Evolutionary conservation across 352 stramenopile species (phyloP), one percentile per base, ranked within the genome.

Genomic region (Phytophthora gonapodyides): DNA sequence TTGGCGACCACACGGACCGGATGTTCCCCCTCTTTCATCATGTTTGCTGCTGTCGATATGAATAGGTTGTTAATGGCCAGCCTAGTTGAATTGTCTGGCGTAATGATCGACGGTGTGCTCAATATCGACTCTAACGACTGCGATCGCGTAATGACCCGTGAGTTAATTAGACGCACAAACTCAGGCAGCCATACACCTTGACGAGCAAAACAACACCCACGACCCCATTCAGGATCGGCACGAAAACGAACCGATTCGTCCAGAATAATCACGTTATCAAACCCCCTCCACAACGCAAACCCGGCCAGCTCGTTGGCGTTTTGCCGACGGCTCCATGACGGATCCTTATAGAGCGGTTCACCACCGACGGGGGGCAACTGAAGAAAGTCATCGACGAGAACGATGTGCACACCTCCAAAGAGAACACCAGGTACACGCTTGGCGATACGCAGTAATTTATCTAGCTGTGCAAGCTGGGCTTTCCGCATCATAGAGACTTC

Each of bases 401-500:
- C 12, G 0, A 52, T 12, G 24, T 52, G 45, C n/a, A 52, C 36
- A 5, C 45, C 45, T 6, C 45, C 45, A 17, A 52, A 52, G 15
- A 24, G 8, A 51, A 51, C 44, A 35, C 21, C n/a, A n/a, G 27
- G 2, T 15, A 52, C 11, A 12, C 45, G 16, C 31, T 52, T 52
- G 2, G 3, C 19, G 8, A 21, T 40, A n/a, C 24, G 27, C 5
- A 52, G 12, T 4, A 52, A 9, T 40, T 37, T 34, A 7, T 52
- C 45, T 17, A 52, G 33, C 7, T 37, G 19, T 7, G 33, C 15
- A 10, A 52, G 24, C 5, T 24, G 12, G 5, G 15, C 15, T 30
- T 52, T 52, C 6, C 24, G 24, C 45, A 52, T 52, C 19, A 52
- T 52, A 6, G 19, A 52, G 15, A 52, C 12, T 51, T 52, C 45